Percentiles rank a stretch among this genome's conserved stretches.
phyloP scores from a whole-genome alignment of 345 rosid species.

The Litchi chinensis region DNA sequence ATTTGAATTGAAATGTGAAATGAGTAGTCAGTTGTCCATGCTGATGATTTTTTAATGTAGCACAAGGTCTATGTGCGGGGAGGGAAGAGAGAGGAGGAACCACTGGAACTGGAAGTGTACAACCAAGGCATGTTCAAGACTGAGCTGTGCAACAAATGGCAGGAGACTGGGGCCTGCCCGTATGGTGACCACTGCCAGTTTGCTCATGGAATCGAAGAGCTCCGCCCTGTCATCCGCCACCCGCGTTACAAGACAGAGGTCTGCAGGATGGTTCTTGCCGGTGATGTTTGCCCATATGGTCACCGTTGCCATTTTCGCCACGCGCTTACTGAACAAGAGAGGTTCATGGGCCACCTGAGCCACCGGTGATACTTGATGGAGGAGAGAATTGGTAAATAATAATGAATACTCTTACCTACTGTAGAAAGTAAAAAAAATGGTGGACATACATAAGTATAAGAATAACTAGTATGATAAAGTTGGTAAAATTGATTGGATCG shows the following conservation, averaged over 20 bases:
- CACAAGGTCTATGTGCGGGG: conserved; percentile 43
- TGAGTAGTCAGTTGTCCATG: neutral
- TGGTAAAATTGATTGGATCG: neutral
- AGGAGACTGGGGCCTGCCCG: conserved; percentile 58
- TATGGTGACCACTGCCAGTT: conserved; percentile 56
- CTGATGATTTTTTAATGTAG: conserved; percentile 21
- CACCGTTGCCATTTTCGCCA: conserved; percentile 70
- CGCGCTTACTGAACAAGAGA: conserved; percentile 56
- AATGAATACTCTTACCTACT: neutral
- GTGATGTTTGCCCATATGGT: conserved; percentile 60
- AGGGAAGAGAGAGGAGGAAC: conserved; percentile 43
- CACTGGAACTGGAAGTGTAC: conserved; percentile 51
- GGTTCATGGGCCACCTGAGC: conserved; percentile 26
- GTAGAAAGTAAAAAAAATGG: neutral
- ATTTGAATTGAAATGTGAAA: neutral
- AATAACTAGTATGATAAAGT: conserved; percentile 5
- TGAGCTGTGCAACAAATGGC: conserved; percentile 74
- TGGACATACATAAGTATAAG: conserved; percentile 16
- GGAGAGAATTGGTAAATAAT: conserved; percentile 15
- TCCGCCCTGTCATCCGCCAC: conserved; percentile 66
- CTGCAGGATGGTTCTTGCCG: conserved; percentile 59
- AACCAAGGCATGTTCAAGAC: conserved; percentile 65
- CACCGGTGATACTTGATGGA: conserved; percentile 19
- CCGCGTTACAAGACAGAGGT: conserved; percentile 68
- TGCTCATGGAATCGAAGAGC: conserved; percentile 61